These are phyloP conservation scores for Ceratocystis huliohia DNA, from an alignment of 2,329 filamentous ascomycete genomes.

Conservation along the genomic window DNA sequence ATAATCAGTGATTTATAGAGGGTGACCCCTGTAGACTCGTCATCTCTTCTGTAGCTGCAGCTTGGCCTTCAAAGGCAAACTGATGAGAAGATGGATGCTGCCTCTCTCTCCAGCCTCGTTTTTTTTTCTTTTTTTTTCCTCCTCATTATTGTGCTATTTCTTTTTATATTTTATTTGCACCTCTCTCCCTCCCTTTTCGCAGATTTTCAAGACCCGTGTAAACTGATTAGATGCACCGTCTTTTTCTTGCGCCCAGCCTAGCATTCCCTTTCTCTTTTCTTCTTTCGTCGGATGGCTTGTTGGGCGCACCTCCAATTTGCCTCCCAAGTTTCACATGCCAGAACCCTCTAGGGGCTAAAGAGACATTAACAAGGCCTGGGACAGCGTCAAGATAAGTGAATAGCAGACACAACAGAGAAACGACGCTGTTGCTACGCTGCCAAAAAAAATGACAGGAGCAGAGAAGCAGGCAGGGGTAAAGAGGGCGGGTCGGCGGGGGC, in stretches of 20 bases:
- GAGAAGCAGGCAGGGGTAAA: neutral
- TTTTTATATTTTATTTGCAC: neutral
- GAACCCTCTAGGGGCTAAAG: neutral
- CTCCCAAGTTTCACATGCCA: constrained; percentile 6
- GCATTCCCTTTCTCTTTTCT: neutral
- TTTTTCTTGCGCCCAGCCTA: neutral
- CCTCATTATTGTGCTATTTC: neutral
- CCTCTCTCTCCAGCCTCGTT: neutral
- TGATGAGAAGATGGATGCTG: neutral
- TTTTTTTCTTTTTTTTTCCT: neutral
- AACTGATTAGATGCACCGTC: too few species aligned
- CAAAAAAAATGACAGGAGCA: neutral
- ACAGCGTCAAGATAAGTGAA: too few species aligned
- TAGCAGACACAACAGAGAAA: too few species aligned
- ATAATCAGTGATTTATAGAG: neutral
- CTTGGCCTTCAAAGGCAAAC: too few species aligned
- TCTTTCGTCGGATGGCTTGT: neutral
- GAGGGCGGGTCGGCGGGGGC: neutral
- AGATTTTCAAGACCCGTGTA: too few species aligned
- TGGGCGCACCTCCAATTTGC: neutral
- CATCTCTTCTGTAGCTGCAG: too few species aligned
- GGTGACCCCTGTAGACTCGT: neutral
- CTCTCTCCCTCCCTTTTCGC: too few species aligned
- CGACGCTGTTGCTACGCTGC: neutral
- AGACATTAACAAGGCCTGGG: neutral